Evolutionary conservation across 306 rosid species (phyloP), one percentile per base, ranked within the genome.

Genomic region (Corylus americana): DNA sequence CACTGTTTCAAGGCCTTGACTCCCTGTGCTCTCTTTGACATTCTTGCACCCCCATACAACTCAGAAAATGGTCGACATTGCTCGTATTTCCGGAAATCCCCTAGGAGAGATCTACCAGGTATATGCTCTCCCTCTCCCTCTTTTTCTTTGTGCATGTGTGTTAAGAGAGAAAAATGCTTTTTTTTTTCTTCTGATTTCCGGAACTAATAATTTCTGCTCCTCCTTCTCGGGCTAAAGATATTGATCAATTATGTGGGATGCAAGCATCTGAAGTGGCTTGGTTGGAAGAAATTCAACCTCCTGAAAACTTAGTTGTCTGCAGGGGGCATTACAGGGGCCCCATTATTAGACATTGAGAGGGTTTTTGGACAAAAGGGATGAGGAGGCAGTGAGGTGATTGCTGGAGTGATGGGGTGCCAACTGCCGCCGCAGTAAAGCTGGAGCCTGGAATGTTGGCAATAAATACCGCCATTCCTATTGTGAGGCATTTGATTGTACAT

Each of bases 21-120:
- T 31, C 86, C 88, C 11, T 85, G 86, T 47, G 86, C 88, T 58
- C 88, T 85, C 71, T 85, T 85, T 53, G 86, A 82, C 75, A 76
- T 85, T 61, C 86, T 85, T 81, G 76, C 88, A 39, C 88, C 88
- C 4, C 88, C 88, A 7, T 85, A 85, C 72, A 82, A 86, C 44
- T 66, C 81, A 4, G 84, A 82, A 79, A 79, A 82, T 25, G 88
- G 84, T 1, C 51, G 88, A 45, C 83, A 85, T 77, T 85, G 88
- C 86, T 85, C 82, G 8, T 85, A 85, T 58, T 85, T 66, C 71
- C 72, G 54, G 39, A 85, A 76, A 55, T 79, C 82, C 6, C 59
- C 76, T 1, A 57, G 70, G 67, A 67, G 75, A 51, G 84, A 85
- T 72, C 80, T 85, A 63, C 82, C 75, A 50, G 86, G 86, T 85